Percentiles rank a stretch among this genome's conserved stretches.
Conservation (phyloP, 768 basidiomycete genomes). For the Amanita brunnescens region DNA sequence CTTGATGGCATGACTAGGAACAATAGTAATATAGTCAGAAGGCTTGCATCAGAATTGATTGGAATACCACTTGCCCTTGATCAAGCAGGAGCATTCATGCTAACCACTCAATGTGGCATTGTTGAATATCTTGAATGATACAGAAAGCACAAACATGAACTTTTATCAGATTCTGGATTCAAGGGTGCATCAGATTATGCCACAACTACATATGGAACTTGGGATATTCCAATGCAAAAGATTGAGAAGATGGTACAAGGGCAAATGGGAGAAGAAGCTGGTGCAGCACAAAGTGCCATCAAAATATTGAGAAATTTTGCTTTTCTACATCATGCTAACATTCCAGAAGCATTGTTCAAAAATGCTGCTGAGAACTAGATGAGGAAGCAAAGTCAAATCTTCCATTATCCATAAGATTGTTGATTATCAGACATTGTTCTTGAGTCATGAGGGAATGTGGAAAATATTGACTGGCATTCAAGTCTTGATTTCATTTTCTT, state of each 20-base stretch:
- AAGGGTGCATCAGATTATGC: constrained; percentile 12
- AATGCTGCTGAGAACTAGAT: constrained; percentile 4
- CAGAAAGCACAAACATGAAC: neutral
- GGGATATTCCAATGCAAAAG: neutral
- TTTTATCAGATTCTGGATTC: constrained; percentile 7
- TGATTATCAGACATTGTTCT: too few species aligned
- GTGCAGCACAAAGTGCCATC: constrained; percentile 12
- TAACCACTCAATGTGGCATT: constrained; percentile 6
- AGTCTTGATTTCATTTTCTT: too few species aligned
- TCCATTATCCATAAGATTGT: too few species aligned
- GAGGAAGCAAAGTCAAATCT: neutral
- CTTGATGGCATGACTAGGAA: neutral
- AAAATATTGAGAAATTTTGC: constrained; percentile 11
- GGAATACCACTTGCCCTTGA: constrained; percentile 9
- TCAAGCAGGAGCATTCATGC: constrained; percentile 14
- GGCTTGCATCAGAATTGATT: neutral
- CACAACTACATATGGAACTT: constrained; percentile 12
- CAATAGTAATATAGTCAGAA: neutral
- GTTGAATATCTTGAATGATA: constrained; percentile 11
- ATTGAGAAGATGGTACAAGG: constrained; percentile 7
- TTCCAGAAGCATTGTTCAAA: constrained; percentile 11
- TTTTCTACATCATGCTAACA: constrained; percentile 13
- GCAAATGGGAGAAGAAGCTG: neutral
- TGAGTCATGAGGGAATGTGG: too few species aligned
- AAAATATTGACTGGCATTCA: too few species aligned